phyloP scores from a whole-genome alignment of 1,284 basidiomycete genomes.

The Mycosarcoma mackinlayi region DNA sequence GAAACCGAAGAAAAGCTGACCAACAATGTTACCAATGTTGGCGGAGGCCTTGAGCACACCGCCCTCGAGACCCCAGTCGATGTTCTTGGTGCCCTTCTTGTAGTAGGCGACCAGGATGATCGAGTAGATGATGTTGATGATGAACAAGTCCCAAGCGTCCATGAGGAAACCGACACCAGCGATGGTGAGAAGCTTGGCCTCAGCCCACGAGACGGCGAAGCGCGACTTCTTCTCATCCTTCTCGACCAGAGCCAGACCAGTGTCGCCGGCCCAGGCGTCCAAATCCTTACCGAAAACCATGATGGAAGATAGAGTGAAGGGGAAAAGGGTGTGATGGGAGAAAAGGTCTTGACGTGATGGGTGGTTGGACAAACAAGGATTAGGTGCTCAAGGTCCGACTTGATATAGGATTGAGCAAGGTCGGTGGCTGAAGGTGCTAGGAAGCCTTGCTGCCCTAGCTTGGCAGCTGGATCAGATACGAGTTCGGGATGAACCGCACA shows the following conservation, averaged over 20 bases:
- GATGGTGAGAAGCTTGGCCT: conserved; percentile 62
- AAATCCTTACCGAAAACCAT: conserved; percentile 63
- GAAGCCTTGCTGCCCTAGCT: conserved; percentile 1
- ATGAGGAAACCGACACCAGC: conserved; percentile 66
- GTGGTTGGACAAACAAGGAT: neutral
- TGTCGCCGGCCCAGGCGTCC: conserved; percentile 59
- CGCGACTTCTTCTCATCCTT: conserved; percentile 48
- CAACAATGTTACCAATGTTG: conserved; percentile 65
- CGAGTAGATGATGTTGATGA: conserved; percentile 65
- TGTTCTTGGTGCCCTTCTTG: conserved; percentile 52
- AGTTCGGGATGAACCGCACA: neutral
- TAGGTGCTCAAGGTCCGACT: neutral
- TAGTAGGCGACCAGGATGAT: conserved; percentile 63
- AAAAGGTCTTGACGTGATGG: neutral
- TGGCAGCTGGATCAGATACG: neutral
- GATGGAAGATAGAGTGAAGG: conserved; percentile 8
- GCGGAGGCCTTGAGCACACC: conserved; percentile 65
- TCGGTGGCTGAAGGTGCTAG: conserved; percentile 6
- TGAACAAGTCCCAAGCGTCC: conserved; percentile 65
- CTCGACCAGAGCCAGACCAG: conserved; percentile 60
- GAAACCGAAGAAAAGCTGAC: conserved; percentile 64
- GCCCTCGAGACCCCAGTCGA: conserved; percentile 63
- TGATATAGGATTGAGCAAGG: conserved; percentile 25
- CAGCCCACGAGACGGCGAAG: conserved; percentile 58
- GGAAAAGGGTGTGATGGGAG: neutral